phyloP scores from a whole-genome alignment of 257 asterid genomes.

The Fraxinus americana region DNA sequence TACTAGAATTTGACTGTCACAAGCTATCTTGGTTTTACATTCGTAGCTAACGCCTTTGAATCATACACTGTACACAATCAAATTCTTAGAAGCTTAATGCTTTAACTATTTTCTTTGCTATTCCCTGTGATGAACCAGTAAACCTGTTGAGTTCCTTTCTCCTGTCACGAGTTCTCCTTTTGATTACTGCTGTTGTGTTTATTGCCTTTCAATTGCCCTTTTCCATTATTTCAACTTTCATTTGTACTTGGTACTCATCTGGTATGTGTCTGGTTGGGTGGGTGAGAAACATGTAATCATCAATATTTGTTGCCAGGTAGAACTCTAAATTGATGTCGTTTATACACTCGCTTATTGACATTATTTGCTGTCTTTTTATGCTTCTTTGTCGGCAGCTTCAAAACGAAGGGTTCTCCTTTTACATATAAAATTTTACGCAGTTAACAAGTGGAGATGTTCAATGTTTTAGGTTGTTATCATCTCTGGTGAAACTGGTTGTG shows the following conservation, averaged over 20 bases:
- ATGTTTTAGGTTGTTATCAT: slow-evolving; percentile 75
- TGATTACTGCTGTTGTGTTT: background rate
- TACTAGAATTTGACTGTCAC: background rate
- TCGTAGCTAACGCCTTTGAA: background rate
- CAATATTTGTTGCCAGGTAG: background rate
- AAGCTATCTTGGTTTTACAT: background rate
- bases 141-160: background rate
- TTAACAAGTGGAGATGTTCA: slow-evolving; percentile 24
- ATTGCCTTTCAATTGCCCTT: slow-evolving; percentile 8
- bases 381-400: background rate
- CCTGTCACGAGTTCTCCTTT: slow-evolving; percentile 1
- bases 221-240: slow-evolving; percentile 6
- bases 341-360: background rate
- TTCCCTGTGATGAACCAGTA: background rate
- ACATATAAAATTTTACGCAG: slow-evolving; percentile 11
- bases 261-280: slow-evolving; percentile 11
- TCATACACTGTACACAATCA: background rate
- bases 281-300: background rate
- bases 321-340: background rate
- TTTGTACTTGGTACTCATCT: slow-evolving; percentile 1
- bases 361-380: background rate
- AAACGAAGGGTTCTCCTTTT: background rate
- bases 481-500: slow-evolving; percentile 99
- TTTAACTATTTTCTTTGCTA: background rate
- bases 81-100: background rate